phyloP scores from a whole-genome alignment of 1,284 basidiomycete species.

The Cryptococcus depauperatus region DNA sequence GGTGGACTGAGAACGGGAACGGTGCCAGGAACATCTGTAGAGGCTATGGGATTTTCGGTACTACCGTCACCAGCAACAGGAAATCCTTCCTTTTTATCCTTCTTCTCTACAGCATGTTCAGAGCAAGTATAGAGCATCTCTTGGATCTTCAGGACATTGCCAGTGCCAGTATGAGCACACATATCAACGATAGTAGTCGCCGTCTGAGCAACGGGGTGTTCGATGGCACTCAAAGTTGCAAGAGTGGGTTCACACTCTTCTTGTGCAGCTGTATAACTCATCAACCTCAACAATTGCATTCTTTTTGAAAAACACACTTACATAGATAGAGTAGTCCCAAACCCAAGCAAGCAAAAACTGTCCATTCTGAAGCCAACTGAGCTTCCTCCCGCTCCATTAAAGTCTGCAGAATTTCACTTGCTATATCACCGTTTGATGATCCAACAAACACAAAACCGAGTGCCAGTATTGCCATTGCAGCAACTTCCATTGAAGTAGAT shows the following conservation, averaged over 20 bases:
- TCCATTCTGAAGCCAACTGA: constrained; percentile 84
- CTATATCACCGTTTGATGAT: constrained; percentile 88
- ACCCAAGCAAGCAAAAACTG: constrained; percentile 80
- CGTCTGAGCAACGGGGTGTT: constrained; percentile 84
- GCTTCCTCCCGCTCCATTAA: constrained; percentile 74
- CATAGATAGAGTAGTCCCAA: constrained; percentile 87
- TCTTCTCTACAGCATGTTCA: constrained; percentile 65
- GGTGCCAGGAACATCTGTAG: constrained; percentile 17
- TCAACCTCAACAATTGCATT: too few relatives aligned
- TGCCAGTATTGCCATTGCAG: constrained; percentile 74
- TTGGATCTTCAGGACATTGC: constrained; percentile 92
- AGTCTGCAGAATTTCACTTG: constrained; percentile 80
- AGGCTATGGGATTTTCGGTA: constrained; percentile 23
- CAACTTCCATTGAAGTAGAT: constrained; percentile 76
- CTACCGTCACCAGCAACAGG: constrained; percentile 19
- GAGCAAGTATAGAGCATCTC: constrained; percentile 87
- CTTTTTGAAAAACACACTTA: too few relatives aligned
- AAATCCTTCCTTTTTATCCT: constrained; percentile 29
- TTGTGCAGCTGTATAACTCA: constrained; percentile 60
- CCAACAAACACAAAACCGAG: constrained; percentile 95
- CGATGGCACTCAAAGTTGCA: constrained; percentile 89
- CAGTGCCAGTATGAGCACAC: constrained; percentile 90
- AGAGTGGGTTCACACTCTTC: constrained; percentile 91
- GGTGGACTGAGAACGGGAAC: constrained; percentile 12
- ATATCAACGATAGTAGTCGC: constrained; percentile 89